These are phyloP conservation scores for Vigna hirtella DNA, from an alignment of 306 rosid species.

Conservation along the genomic window DNA sequence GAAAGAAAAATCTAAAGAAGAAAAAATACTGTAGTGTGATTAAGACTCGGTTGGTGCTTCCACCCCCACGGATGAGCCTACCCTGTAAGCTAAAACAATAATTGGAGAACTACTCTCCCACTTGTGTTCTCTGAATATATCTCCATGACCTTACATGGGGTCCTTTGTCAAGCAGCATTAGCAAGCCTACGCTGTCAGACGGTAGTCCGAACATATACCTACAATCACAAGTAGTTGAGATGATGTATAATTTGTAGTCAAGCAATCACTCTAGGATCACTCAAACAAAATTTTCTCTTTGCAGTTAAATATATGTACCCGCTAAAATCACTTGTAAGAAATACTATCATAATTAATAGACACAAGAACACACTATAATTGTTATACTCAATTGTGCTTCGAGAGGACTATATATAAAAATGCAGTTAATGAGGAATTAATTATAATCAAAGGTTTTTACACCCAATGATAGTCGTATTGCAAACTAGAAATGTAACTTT, in stretches of 20 bases:
- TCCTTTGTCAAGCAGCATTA: slow-evolving; percentile 79
- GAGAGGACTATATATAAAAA: background rate
- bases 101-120: slow-evolving; percentile 49
- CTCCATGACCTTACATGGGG: slow-evolving; percentile 71
- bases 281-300: background rate
- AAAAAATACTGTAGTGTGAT: slow-evolving; percentile 31
- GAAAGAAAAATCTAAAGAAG: slow-evolving; percentile 54
- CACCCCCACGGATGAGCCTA: slow-evolving; percentile 36
- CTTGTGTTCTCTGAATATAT: slow-evolving; percentile 74
- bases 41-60: slow-evolving; percentile 44
- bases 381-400: background rate
- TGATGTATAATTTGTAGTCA: slow-evolving; percentile 15
- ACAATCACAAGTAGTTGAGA: slow-evolving; percentile 41
- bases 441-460: slow-evolving; percentile 14
- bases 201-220: slow-evolving; percentile 83
- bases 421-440: background rate
- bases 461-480: background rate
- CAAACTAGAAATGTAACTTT: slow-evolving; percentile 2
- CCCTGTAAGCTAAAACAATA: slow-evolving; percentile 39
- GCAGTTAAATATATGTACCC: background rate
- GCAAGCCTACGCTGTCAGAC: slow-evolving; percentile 66
- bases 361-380: background rate
- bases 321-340: slow-evolving; percentile 9
- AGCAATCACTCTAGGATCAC: slow-evolving; percentile 29
- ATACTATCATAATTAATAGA: slow-evolving; percentile 22